These are phyloP conservation scores for Picea engelmannii DNA, from an alignment of 83 land plant genomes.

Conservation along the genomic window DNA sequence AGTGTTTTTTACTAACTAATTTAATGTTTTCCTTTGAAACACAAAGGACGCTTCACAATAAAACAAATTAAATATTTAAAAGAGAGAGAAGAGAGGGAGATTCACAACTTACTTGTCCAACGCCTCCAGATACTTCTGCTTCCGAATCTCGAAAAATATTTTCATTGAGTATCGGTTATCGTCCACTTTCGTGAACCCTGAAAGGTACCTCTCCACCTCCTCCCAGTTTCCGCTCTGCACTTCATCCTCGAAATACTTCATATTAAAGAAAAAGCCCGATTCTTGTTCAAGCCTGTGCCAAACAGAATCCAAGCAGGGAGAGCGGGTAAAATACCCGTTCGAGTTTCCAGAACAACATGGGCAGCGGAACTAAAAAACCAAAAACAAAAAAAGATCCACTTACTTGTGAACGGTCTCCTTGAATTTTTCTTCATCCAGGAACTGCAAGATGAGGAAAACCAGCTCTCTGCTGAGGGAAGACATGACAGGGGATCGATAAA, in stretches of 20 bases:
- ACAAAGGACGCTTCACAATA: too few species aligned
- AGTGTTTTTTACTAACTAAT: too few species aligned
- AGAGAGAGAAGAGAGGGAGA: too few species aligned
- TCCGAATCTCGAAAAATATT: slow-evolving; percentile 90
- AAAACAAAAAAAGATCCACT: neutral
- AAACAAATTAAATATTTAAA: too few species aligned
- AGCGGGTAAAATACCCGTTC: too few species aligned
- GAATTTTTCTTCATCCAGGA: slow-evolving; percentile 42
- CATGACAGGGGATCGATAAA: slow-evolving; percentile 12
- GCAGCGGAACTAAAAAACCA: too few species aligned
- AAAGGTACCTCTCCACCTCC: slow-evolving; percentile 78
- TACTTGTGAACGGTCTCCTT: slow-evolving; percentile 45
- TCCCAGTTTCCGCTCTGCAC: slow-evolving; percentile 80
- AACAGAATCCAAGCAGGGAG: too few species aligned
- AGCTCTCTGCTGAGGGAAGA: slow-evolving; percentile 36
- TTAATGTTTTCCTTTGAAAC: too few species aligned
- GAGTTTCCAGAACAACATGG: too few species aligned
- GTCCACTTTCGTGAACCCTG: slow-evolving; percentile 85
- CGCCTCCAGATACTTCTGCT: slow-evolving; percentile 96
- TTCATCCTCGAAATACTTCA: slow-evolving; percentile 29
- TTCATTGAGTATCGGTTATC: slow-evolving; percentile 92
- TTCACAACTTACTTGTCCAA: slow-evolving; percentile 63
- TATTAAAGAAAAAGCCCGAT: slow-evolving; percentile 75
- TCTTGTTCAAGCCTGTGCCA: slow-evolving; percentile 70
- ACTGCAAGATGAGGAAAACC: slow-evolving; percentile 44